Evolutionary conservation across 768 basidiomycete species (phyloP).

Genomic region (Gloeopeniophorella convolvens): DNA sequence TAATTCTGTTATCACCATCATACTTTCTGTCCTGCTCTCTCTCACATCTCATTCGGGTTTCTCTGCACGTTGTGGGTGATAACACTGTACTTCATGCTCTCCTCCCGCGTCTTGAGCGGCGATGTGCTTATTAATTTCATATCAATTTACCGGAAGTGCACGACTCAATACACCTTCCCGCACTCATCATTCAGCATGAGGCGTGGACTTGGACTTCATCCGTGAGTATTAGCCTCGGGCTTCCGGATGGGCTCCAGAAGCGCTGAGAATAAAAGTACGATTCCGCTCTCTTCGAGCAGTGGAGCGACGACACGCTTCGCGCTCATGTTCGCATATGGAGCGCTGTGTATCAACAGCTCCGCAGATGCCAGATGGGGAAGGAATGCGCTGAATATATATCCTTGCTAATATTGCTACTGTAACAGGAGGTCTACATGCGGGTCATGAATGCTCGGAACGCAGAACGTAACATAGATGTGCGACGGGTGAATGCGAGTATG

Average conservation of each 20-base stretch:
- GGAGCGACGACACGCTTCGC: not conserved
- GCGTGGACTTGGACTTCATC: no score
- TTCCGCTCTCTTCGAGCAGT: no score
- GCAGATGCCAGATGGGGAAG: constrained; percentile 5
- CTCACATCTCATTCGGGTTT: no score
- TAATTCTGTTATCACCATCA: constrained; percentile 4
- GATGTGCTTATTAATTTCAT: constrained; percentile 9
- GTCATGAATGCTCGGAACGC: constrained; percentile 14
- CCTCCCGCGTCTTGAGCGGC: no score
- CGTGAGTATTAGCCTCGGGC: no score
- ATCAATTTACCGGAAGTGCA: constrained; percentile 7
- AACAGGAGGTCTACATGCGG: constrained; percentile 21
- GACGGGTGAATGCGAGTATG: constrained; percentile 18
- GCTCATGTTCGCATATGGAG: not conserved
- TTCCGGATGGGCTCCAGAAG: no score
- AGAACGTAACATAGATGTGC: constrained; percentile 20
- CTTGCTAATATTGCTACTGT: constrained; percentile 18
- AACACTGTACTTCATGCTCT: no score
- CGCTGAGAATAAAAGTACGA: no score
- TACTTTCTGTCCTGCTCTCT: no score
- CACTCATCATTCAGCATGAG: no score
- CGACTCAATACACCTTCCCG: not conserved
- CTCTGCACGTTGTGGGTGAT: no score
- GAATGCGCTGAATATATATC: constrained; percentile 13
- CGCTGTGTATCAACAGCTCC: not conserved